Evolutionary conservation across 495 filamentous ascomycete species (phyloP).

Genomic region (Penicillium subrubescens): DNA sequence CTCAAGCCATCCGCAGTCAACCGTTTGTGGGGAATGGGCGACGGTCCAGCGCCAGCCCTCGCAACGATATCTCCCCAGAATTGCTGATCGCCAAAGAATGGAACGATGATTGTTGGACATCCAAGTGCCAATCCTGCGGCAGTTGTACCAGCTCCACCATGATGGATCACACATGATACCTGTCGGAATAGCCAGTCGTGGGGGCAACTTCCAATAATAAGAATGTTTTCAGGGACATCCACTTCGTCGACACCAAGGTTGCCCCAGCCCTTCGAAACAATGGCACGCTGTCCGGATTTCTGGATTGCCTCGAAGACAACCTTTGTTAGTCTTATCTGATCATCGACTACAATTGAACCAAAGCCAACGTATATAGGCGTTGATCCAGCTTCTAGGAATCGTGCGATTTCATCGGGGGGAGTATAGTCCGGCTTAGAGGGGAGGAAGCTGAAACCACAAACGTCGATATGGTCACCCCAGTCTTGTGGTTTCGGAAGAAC

Average conservation of each 20-base stretch:
- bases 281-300: conserved; percentile 65
- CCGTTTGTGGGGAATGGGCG: conserved; percentile 68
- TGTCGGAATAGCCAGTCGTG: conserved; percentile 83
- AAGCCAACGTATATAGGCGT: conserved; percentile 82
- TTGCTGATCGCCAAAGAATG: conserved; percentile 85
- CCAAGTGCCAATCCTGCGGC: conserved; percentile 71
- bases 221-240: conserved; percentile 65
- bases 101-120: conserved; percentile 73
- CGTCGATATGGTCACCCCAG: conserved; percentile 70
- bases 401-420: conserved; percentile 61
- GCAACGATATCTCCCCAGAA: conserved; percentile 83
- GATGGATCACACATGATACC: conserved; percentile 77
- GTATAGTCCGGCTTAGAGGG: conserved; percentile 63
- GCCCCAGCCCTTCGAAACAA: conserved; percentile 83
- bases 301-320: conserved; percentile 70
- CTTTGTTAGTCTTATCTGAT: conserved; percentile 66
- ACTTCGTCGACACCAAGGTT: conserved; percentile 64
- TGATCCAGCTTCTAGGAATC: conserved; percentile 66
- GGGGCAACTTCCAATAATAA: conserved; percentile 75
- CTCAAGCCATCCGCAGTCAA: conserved; percentile 65
- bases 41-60: conserved; percentile 69
- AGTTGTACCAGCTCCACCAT: conserved; percentile 82
- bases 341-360: conserved; percentile 79
- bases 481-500: conserved; percentile 79
- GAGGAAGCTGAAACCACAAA: conserved; percentile 77